phyloP scores from a whole-genome alignment of 257 asterid genomes.

The Primulina eburnea region DNA sequence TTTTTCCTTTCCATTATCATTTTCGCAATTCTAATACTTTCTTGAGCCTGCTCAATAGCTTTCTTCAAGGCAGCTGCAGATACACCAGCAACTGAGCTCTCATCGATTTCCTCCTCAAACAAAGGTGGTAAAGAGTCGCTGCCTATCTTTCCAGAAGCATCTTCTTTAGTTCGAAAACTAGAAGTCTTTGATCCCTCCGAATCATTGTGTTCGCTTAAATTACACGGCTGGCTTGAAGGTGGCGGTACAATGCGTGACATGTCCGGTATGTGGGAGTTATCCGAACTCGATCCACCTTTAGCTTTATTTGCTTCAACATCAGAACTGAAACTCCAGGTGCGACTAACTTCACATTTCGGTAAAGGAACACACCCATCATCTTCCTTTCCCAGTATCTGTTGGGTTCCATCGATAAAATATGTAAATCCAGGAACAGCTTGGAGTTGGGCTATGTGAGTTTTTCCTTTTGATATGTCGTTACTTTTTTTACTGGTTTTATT shows the following conservation, averaged over 20 bases:
- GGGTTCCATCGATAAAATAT: conserved; percentile 52
- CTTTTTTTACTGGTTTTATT: conserved; percentile 52
- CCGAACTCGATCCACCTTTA: conserved; percentile 42
- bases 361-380: conserved; percentile 34
- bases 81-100: conserved; percentile 72
- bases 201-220: conserved; percentile 34
- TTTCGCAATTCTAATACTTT: conserved; percentile 80
- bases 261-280: conserved; percentile 35
- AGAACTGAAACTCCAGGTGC: conserved; percentile 60
- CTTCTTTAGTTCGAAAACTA: conserved; percentile 37
- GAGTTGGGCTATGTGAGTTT: conserved; percentile 61
- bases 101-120: conserved; percentile 74
- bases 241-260: conserved; percentile 28
- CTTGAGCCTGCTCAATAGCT: conserved; percentile 89
- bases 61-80: conserved; percentile 77
- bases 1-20: conserved; percentile 72
- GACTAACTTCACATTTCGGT: conserved; percentile 47
- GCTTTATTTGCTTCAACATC: conserved; percentile 39
- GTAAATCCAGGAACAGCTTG: conserved; percentile 78
- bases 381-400: conserved; percentile 39
- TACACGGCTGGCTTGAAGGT: conserved; percentile 33
- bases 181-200: conserved; percentile 30
- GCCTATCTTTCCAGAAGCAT: conserved; percentile 35
- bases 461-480: conserved; percentile 45
- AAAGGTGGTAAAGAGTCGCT: conserved; percentile 39